phyloP scores from a whole-genome alignment of 2,329 filamentous ascomycete species.

The Chrysosporium keratinophilum region DNA sequence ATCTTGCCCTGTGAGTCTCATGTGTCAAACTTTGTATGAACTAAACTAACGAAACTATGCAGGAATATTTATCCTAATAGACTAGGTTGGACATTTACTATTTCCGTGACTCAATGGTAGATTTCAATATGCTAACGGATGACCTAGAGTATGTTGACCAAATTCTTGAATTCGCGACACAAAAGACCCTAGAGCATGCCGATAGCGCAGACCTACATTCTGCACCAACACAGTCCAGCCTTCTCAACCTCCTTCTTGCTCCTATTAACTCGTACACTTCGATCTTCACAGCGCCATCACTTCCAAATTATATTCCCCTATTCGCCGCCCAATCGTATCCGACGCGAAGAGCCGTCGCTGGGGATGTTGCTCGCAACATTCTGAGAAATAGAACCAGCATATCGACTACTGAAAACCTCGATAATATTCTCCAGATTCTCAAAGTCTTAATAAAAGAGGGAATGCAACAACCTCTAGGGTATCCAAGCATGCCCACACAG shows the following conservation, averaged over 20 bases:
- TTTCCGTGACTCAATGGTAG: neutral
- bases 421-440: conserved; percentile 78
- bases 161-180: conserved; percentile 75
- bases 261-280: conserved; percentile 84
- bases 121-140: conserved; percentile 10
- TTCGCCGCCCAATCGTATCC: conserved; percentile 87
- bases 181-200: conserved; percentile 76
- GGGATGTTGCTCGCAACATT: conserved; percentile 74
- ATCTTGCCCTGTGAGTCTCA: conserved; percentile 60
- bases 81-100: conserved; percentile 36
- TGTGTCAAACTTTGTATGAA: neutral
- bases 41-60: conserved; percentile 9
- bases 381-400: conserved; percentile 73
- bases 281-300: conserved; percentile 87
- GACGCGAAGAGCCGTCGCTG: conserved; percentile 79
- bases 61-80: conserved; percentile 85
- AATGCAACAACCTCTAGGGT: conserved; percentile 69
- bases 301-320: conserved; percentile 84
- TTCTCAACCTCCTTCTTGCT: conserved; percentile 80
- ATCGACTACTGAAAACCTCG: conserved; percentile 64
- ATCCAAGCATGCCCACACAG: conserved; percentile 65
- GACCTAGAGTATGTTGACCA: conserved; percentile 77
- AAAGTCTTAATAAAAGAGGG: conserved; percentile 92
- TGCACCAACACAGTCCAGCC: conserved; percentile 71
- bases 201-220: conserved; percentile 96